Conservation (phyloP, 805 yeast genomes). For the Jamesozyma lodderae region DNA sequence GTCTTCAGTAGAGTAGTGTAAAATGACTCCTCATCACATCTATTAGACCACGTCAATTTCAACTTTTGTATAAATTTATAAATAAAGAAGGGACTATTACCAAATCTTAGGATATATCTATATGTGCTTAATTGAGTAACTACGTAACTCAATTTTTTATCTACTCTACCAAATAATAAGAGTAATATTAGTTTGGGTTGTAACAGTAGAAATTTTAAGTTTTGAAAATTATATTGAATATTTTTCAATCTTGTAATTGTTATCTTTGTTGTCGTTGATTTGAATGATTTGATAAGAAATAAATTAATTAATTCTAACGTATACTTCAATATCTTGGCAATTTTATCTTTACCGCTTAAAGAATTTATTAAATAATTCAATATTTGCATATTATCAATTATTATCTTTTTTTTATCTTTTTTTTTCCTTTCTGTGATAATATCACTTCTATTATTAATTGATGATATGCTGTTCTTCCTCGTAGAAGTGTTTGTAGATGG, state of each 20-base stretch:
- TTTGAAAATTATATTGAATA: neutral
- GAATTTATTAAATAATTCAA: conserved; percentile 7
- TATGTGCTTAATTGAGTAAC: conserved; percentile 8
- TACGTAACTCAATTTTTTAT: conserved; percentile 8
- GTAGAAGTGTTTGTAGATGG: neutral
- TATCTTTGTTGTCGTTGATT: neutral
- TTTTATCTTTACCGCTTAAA: conserved; percentile 57
- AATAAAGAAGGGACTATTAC: conserved; percentile 57
- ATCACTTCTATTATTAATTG: no score
- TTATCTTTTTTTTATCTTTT: neutral
- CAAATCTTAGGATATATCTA: conserved; percentile 64
- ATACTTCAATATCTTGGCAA: conserved; percentile 58
- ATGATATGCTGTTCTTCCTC: no score
- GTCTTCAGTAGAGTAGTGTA: conserved; percentile 9
- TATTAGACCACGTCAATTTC: conserved; percentile 11
- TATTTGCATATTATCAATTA: conserved; percentile 3
- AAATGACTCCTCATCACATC: conserved; percentile 9
- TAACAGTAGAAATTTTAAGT: neutral
- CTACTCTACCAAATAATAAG: conserved; percentile 13
- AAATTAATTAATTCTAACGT: conserved; percentile 41
- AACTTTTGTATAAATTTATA: conserved; percentile 31
- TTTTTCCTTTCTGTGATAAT: no score
- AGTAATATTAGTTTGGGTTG: conserved; percentile 6
- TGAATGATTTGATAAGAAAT: conserved; percentile 1
- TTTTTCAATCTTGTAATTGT: neutral